A percentile compares a stretch with the other conserved stretches of the same genome.
These are phyloP conservation scores for Camellia lanceoleosa DNA, from an alignment of 148 eudicot genomes.

Conservation along the genomic window DNA sequence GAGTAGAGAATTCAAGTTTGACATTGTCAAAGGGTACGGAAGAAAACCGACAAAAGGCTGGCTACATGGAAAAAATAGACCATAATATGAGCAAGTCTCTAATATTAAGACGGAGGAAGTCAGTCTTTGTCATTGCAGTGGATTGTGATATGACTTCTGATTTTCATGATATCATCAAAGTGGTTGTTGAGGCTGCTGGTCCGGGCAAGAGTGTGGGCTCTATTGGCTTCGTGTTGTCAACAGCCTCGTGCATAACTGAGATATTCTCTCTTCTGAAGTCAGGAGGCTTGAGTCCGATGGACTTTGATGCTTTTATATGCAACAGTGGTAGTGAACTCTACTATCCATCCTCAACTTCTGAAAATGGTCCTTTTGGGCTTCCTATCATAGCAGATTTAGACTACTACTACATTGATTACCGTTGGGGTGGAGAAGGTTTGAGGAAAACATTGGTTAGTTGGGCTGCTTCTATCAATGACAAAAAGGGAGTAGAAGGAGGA, in stretches of 20 bases:
- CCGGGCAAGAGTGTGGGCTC: conserved; percentile 50
- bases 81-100: conserved; percentile 45
- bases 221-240: conserved; percentile 66
- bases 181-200: conserved; percentile 46
- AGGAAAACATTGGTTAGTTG: conserved; percentile 79
- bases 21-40: conserved; percentile 54
- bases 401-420: conserved; percentile 67
- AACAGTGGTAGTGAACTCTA: conserved; percentile 85
- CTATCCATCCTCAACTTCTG: conserved; percentile 49
- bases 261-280: conserved; percentile 53
- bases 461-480: conserved; percentile 53
- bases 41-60: conserved; percentile 26
- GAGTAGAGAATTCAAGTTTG: conserved; percentile 54
- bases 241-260: conserved; percentile 71
- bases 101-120: conserved; percentile 59
- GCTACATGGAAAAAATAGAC: conserved; percentile 44
- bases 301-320: conserved; percentile 89
- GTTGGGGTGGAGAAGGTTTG: conserved; percentile 92
- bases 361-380: neutral
- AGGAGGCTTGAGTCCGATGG: conserved; percentile 55
- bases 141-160: conserved; percentile 47
- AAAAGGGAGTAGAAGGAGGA: conserved; percentile 45
- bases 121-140: conserved; percentile 61
- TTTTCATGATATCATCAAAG: conserved; percentile 42
- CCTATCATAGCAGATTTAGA: conserved; percentile 41